Conservation (phyloP, 2,329 filamentous ascomycete species). For the Aspergillus sp. region DNA sequence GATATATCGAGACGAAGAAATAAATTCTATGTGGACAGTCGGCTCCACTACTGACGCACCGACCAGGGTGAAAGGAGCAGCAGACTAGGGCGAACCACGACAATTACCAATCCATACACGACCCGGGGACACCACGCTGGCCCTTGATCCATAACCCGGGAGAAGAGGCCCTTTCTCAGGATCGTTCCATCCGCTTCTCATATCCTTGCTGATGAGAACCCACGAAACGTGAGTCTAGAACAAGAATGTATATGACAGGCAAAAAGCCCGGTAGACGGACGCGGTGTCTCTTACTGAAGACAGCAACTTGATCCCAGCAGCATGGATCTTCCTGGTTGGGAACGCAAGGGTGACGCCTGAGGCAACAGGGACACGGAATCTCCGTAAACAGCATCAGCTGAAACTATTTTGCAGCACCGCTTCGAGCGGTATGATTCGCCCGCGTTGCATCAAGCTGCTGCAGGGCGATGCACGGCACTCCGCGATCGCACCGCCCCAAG, state of each 20-base stretch:
- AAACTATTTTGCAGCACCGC: background rate
- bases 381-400: constrained; percentile 8
- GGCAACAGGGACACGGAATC: background rate
- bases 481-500: constrained; percentile 4
- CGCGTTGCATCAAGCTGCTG: constrained; percentile 9
- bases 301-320: background rate
- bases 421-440: constrained; percentile 6
- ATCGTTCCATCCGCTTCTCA: background rate
- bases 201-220: constrained; percentile 1
- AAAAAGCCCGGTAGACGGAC: background rate
- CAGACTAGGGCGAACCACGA: background rate
- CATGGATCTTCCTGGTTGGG: background rate
- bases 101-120: background rate
- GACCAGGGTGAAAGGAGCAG: background rate
- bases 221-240: constrained; percentile 3
- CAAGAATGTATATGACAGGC: background rate
- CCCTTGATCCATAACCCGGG: background rate
- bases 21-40: too few species aligned
- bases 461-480: constrained; percentile 13
- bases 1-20: too few species aligned
- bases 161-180: too few species aligned
- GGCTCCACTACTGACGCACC: too few species aligned
- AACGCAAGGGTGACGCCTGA: background rate
- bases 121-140: background rate
- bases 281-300: background rate